These are phyloP conservation scores for Penicillium expansum DNA, from an alignment of 2,329 filamentous ascomycete genomes.

Conservation along the genomic window DNA sequence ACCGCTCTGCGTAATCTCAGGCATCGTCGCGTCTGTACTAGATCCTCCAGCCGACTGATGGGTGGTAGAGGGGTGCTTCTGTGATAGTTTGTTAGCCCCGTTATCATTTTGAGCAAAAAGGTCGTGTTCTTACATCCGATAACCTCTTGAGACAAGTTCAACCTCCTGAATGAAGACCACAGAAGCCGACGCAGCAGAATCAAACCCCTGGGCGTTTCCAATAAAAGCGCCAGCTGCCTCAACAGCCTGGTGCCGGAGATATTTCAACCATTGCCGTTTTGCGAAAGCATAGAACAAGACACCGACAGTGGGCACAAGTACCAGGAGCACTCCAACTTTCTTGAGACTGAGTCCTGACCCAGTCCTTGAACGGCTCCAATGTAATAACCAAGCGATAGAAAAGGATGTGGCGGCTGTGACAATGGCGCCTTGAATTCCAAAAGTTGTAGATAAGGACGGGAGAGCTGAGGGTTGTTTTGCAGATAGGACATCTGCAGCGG, in stretches of 20 bases:
- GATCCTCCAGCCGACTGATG: slow-evolving; percentile 86
- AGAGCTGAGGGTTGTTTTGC: slow-evolving; percentile 31
- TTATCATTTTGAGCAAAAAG: neutral
- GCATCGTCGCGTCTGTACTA: slow-evolving; percentile 74
- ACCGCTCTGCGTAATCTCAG: slow-evolving; percentile 74
- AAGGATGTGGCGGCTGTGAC: slow-evolving; percentile 64
- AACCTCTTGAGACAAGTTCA: slow-evolving; percentile 89
- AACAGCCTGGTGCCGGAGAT: slow-evolving; percentile 71
- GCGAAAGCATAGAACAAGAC: slow-evolving; percentile 68
- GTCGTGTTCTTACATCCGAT: slow-evolving; percentile 64
- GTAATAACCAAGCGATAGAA: slow-evolving; percentile 63
- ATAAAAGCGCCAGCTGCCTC: slow-evolving; percentile 67
- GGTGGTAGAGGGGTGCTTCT: slow-evolving; percentile 88
- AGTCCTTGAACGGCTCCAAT: slow-evolving; percentile 65
- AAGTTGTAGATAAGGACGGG: slow-evolving; percentile 42
- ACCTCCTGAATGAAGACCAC: slow-evolving; percentile 87
- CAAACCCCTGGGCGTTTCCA: slow-evolving; percentile 73
- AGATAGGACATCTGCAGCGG: slow-evolving; percentile 35
- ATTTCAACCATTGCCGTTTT: slow-evolving; percentile 76
- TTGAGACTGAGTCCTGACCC: slow-evolving; percentile 40
- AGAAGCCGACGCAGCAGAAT: slow-evolving; percentile 71
- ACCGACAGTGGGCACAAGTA: slow-evolving; percentile 53
- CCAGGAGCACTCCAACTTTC: slow-evolving; percentile 40
- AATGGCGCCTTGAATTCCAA: slow-evolving; percentile 64
- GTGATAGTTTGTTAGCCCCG: slow-evolving; percentile 21